These are phyloP conservation scores for Calonectria henricotiae DNA, from an alignment of 2,329 filamentous ascomycete genomes.

Conservation along the genomic window DNA sequence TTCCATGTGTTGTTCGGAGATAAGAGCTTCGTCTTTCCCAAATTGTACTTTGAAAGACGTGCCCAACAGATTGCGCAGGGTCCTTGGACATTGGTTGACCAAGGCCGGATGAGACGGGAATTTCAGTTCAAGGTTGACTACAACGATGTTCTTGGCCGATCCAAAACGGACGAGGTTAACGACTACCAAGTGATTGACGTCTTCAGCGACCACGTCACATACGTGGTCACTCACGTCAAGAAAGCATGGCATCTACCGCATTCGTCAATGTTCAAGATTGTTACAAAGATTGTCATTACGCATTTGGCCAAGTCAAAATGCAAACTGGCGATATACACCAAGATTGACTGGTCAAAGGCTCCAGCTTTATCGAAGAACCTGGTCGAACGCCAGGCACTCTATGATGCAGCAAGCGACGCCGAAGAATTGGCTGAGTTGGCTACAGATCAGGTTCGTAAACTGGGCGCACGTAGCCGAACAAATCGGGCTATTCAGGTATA, in stretches of 20 bases:
- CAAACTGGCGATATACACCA: constrained; percentile 90
- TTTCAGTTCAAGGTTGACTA: constrained; percentile 86
- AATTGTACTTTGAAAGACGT: constrained; percentile 87
- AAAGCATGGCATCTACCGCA: constrained; percentile 90
- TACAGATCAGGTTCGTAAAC: constrained; percentile 82
- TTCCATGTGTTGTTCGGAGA: constrained; percentile 98
- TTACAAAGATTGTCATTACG: constrained; percentile 94
- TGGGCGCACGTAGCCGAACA: constrained; percentile 82
- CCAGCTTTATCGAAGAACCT: constrained; percentile 75
- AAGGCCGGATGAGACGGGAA: constrained; percentile 81
- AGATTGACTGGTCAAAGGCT: constrained; percentile 87
- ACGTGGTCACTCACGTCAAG: constrained; percentile 75
- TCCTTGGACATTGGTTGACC: constrained; percentile 83
- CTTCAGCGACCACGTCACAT: constrained; percentile 82
- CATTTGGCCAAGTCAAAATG: constrained; percentile 93
- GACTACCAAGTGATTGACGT: constrained; percentile 92
- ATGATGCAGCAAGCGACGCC: constrained; percentile 81
- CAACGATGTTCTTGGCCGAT: constrained; percentile 76
- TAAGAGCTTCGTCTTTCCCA: constrained; percentile 93
- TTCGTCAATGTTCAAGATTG: constrained; percentile 82
- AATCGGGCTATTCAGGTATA: constrained; percentile 87
- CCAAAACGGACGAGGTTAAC: constrained; percentile 75
- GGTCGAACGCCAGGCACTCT: constrained; percentile 80
- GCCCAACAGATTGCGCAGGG: constrained; percentile 88
- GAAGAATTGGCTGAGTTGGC: constrained; percentile 83